These are phyloP conservation scores for Lactarius sanguifluus DNA, from an alignment of 768 basidiomycete genomes.

Conservation along the genomic window DNA sequence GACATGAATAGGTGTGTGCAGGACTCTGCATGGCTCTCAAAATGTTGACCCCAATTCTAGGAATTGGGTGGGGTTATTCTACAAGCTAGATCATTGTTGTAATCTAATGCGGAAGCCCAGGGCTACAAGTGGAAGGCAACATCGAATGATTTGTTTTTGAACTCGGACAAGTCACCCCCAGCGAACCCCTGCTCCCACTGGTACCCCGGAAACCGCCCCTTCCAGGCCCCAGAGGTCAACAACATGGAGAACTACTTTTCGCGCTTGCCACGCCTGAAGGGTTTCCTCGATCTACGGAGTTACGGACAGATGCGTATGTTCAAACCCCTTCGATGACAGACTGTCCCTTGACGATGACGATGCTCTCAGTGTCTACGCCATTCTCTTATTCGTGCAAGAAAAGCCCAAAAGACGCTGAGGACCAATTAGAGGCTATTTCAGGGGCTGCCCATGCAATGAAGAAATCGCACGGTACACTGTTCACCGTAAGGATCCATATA, in stretches of 20 bases:
- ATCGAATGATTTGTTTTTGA: constrained; percentile 13
- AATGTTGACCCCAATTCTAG: neutral
- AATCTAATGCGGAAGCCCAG: constrained; percentile 36
- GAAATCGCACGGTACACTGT: constrained; percentile 53
- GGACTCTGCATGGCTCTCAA: neutral
- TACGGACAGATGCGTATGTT: constrained; percentile 76
- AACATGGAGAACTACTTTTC: constrained; percentile 69
- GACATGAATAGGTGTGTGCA: constrained; percentile 69
- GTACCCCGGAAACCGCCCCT: constrained; percentile 72
- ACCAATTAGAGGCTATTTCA: constrained; percentile 68
- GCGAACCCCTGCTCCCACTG: constrained; percentile 68
- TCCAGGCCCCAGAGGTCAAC: constrained; percentile 75
- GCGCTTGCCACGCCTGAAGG: constrained; percentile 51
- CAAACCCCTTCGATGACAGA: neutral
- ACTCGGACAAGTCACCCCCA: constrained; percentile 27
- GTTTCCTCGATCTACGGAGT: constrained; percentile 73
- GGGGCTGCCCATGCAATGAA: constrained; percentile 61
- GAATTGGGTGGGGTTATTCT: constrained; percentile 9
- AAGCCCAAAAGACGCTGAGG: constrained; percentile 68
- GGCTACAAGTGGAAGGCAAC: constrained; percentile 68
- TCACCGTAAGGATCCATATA: constrained; percentile 42
- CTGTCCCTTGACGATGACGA: neutral
- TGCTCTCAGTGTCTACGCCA: constrained; percentile 64
- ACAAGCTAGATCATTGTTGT: neutral
- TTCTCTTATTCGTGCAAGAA: constrained; percentile 69